phyloP scores from a whole-genome alignment of 2,329 filamentous ascomycete genomes.

The Pestalotiopsis sp. region DNA sequence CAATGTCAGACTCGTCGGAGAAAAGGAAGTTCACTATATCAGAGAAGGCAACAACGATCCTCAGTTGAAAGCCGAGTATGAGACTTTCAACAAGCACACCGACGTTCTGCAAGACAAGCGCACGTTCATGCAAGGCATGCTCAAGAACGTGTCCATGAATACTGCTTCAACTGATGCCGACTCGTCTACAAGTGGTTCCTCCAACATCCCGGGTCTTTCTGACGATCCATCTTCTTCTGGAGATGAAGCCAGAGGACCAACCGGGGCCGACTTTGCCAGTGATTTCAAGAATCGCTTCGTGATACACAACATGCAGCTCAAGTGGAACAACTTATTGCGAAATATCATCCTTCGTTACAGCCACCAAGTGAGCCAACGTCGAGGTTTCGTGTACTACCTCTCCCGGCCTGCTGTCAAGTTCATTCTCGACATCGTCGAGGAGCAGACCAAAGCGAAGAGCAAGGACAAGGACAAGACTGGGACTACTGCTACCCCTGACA shows the following conservation, averaged over 20 bases:
- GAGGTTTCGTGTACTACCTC: slow-evolving; percentile 97
- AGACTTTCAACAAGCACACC: slow-evolving; percentile 58
- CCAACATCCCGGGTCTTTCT: background rate
- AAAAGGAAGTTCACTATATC: slow-evolving; percentile 70
- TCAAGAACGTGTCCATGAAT: slow-evolving; percentile 47
- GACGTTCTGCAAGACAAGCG: slow-evolving; percentile 58
- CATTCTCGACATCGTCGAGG: slow-evolving; percentile 94
- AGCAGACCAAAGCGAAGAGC: slow-evolving; percentile 75
- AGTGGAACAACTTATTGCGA: slow-evolving; percentile 95
- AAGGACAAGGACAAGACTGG: slow-evolving; percentile 30
- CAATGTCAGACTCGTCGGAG: slow-evolving; percentile 71
- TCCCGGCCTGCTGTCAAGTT: slow-evolving; percentile 96
- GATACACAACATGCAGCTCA: slow-evolving; percentile 94
- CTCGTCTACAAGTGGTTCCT: slow-evolving; percentile 6
- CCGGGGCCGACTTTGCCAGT: slow-evolving; percentile 79
- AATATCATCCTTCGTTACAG: slow-evolving; percentile 98
- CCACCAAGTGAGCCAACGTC: slow-evolving; percentile 92
- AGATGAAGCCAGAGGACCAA: slow-evolving; percentile 58
- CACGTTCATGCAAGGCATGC: slow-evolving; percentile 58
- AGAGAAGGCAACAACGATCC: slow-evolving; percentile 50
- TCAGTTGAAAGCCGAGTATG: slow-evolving; percentile 57
- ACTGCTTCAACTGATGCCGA: slow-evolving; percentile 29
- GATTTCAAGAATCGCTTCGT: slow-evolving; percentile 99
- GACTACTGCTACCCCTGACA: slow-evolving; percentile 21
- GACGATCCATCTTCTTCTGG: slow-evolving; percentile 18